Evolutionary conservation across 176 grass and related monocot species (phyloP).

Genomic region (Leersia perrieri): DNA sequence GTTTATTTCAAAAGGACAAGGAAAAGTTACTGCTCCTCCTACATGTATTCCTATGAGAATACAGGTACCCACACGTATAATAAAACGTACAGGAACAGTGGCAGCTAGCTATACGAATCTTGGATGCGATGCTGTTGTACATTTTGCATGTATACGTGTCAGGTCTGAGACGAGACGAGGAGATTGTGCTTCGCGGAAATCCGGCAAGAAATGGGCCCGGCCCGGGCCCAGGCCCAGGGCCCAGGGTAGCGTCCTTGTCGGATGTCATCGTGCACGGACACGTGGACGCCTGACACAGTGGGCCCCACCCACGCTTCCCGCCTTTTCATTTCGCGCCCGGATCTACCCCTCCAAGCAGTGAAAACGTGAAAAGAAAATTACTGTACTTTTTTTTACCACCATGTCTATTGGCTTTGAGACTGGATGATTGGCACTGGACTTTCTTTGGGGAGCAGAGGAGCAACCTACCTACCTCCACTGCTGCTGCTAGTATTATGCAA

Average conservation of each 20-base stretch:
- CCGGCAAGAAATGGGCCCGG: neutral
- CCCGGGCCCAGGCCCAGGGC: no score
- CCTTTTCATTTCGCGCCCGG: neutral
- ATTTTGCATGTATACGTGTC: no score
- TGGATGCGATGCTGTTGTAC: neutral
- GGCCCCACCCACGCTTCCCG: neutral
- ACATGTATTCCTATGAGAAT: no score
- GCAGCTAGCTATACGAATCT: neutral
- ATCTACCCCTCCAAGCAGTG: neutral
- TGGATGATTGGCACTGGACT: no score
- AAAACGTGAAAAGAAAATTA: neutral
- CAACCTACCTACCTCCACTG: no score
- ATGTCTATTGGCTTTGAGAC: no score
- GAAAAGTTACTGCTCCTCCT: neutral
- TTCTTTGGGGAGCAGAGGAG: no score
- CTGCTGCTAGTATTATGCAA: no score
- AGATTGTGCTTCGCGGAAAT: neutral
- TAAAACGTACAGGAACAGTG: no score
- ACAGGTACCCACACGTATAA: neutral
- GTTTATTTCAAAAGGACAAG: neutral
- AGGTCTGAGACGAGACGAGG: neutral
- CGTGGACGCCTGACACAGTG: no score
- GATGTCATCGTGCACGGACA: conserved; percentile 7
- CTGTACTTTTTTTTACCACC: no score
- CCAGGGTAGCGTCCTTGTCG: neutral